These are phyloP conservation scores for Fusarium sublunatum DNA, from an alignment of 2,329 filamentous ascomycete genomes.

Conservation along the genomic window DNA sequence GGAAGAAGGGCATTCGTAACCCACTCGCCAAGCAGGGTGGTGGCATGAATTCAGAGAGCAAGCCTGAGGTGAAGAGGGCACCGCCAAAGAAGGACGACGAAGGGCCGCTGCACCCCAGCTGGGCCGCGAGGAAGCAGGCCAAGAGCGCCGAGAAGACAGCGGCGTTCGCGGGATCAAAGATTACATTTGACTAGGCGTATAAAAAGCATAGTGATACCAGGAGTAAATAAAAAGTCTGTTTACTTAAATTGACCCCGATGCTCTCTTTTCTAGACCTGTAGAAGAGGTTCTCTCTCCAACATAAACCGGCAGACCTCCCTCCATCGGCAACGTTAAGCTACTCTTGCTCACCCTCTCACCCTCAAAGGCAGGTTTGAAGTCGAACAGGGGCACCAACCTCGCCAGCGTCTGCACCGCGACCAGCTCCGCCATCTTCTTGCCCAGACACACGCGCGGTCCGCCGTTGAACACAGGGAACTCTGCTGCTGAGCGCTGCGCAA, in stretches of 20 bases:
- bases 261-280: neutral
- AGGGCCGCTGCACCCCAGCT: conserved; percentile 70
- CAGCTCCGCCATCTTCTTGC: conserved; percentile 72
- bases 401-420: conserved; percentile 68
- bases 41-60: conserved; percentile 3
- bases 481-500: conserved; percentile 58
- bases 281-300: conserved; percentile 16
- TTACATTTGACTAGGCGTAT: conserved; percentile 63
- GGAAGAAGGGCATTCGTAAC: conserved; percentile 64
- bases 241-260: neutral
- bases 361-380: conserved; percentile 59
- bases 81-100: conserved; percentile 59
- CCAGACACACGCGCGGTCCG: conserved; percentile 69
- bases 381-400: conserved; percentile 60
- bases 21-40: conserved; percentile 43
- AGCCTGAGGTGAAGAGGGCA: conserved; percentile 28
- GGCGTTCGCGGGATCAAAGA: conserved; percentile 67
- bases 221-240: conserved; percentile 34
- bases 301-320: conserved; percentile 64
- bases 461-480: conserved; percentile 75
- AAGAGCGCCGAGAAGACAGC: conserved; percentile 66
- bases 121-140: conserved; percentile 71
- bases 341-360: conserved; percentile 66
- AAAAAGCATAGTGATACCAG: conserved; percentile 36
- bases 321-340: conserved; percentile 73